Conservation (phyloP, 2,329 filamentous ascomycete species). For the Elsinoe australis region DNA sequence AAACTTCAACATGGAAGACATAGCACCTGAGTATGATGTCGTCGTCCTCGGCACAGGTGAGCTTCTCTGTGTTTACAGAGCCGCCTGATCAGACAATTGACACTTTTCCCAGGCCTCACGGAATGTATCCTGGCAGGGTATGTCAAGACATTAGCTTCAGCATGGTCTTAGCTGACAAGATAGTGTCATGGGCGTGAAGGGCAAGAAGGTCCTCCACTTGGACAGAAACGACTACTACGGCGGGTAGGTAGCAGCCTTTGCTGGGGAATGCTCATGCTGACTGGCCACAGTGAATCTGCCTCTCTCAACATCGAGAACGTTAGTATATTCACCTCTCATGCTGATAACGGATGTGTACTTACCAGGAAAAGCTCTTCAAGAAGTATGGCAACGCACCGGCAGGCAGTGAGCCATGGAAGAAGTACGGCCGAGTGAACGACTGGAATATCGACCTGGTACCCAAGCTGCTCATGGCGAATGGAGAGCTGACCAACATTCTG, state of each 20-base stretch:
- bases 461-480: constrained; percentile 97
- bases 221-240: constrained; percentile 98
- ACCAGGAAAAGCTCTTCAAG: constrained; percentile 71
- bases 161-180: constrained; percentile 23
- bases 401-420: constrained; percentile 92
- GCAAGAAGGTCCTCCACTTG: constrained; percentile 98
- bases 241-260: constrained; percentile 55
- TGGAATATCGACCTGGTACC: constrained; percentile 99
- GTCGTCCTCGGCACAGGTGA: constrained; percentile 93
- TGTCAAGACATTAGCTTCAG: background rate
- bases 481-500: constrained; percentile 96
- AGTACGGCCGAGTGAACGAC: constrained; percentile 92
- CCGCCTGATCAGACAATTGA: constrained; percentile 20
- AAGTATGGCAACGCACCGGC: constrained; percentile 77
- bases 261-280: constrained; percentile 21
- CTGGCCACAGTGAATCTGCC: constrained; percentile 66
- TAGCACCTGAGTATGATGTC: constrained; percentile 97
- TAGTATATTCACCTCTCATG: constrained; percentile 29
- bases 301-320: constrained; percentile 95
- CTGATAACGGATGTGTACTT: constrained; percentile 22
- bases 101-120: constrained; percentile 67
- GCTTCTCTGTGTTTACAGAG: background rate
- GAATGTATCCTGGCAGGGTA: constrained; percentile 99
- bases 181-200: constrained; percentile 94
- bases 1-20: constrained; percentile 84